Conservation (phyloP, 805 yeast species). For the Saccharomycodes ludwigii region DNA sequence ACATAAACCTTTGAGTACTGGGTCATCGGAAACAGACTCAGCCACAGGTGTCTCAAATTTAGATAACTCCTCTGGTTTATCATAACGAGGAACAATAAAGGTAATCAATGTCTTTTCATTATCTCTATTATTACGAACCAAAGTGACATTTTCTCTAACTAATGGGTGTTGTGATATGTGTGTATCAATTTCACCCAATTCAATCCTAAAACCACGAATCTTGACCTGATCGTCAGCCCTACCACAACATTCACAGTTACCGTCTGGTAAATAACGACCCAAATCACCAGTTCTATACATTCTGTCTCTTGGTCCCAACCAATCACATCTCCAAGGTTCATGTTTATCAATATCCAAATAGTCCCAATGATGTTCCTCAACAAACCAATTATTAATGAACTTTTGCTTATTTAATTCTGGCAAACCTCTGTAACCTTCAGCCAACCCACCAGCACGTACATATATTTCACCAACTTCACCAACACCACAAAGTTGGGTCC, state of each 20-base stretch:
- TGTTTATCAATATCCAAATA: constrained; percentile 38
- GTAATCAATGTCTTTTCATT: constrained; percentile 88
- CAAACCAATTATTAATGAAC: constrained; percentile 87
- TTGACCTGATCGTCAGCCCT: constrained; percentile 98
- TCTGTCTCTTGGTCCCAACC: constrained; percentile 94
- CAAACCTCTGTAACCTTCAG: constrained; percentile 89
- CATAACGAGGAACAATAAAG: constrained; percentile 75
- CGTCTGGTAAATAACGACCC: constrained; percentile 94
- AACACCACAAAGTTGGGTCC: constrained; percentile 87
- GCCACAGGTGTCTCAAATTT: constrained; percentile 32
- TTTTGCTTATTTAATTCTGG: constrained; percentile 83
- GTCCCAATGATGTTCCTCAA: constrained; percentile 50
- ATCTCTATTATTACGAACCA: constrained; percentile 83
- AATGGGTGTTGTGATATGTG: constrained; percentile 87
- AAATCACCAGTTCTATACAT: constrained; percentile 94
- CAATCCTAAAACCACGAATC: constrained; percentile 97
- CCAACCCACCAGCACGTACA: constrained; percentile 95
- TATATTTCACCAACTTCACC: constrained; percentile 99
- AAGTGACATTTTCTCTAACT: constrained; percentile 85
- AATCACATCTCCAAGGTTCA: constrained; percentile 58
- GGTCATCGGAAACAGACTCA: constrained; percentile 34
- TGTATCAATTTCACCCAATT: constrained; percentile 95
- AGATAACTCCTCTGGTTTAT: constrained; percentile 33
- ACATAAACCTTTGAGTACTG: constrained; percentile 68
- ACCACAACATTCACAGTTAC: constrained; percentile 96